Base-by-base conservation (phyloP, 768 basidiomycete species). In the Hysterangium stoloniferum region DNA sequence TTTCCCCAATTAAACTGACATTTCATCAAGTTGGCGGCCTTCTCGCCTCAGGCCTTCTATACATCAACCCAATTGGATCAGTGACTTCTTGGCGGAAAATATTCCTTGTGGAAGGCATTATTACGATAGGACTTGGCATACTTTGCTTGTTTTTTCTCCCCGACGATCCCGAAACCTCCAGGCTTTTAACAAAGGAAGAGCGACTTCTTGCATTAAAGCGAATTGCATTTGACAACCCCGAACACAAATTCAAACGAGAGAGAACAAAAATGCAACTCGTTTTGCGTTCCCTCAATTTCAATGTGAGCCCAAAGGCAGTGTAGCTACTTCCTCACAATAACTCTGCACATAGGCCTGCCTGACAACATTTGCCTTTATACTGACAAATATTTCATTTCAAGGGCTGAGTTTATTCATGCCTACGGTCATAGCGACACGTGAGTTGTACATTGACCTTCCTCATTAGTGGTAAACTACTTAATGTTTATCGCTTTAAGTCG, bases 401-500 rank as follows among this genome's bases (percentile, higher is more conserved):
- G 64, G 64, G 13, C 31, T 65, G 55, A 53, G 60, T 45, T 58
- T 73, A 9, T 74, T 73, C 59, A 61, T 74, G 56, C 75, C 75
- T 2, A 72, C 73, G 17, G 72, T 76, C 12, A 61, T 76, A 20
- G 63, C 69, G 9, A 67, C 66, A 11, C 66, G 73, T 75, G 53
- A 54, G 73, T 66, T 43, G 33, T 27, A 40, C 34, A 22, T 38
- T 43, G 19, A 19, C 33, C 22, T 22, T 13, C n/a, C 4, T 33
- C 17, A n/a, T 45, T 24, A 45, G 20, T 1, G 29, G n/a, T n/a
- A 32, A 31, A n/a, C 19, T 29, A 17, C 29, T 33, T 5, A 6
- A 12, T 29, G 27, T 24, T n/a, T 20, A 28, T 43, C 25, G 43
- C 36, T 19, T 31, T 49, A 69, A 68, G 58, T 42, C 12, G 56